Conservation (phyloP, 1,284 basidiomycete genomes). For the Paramarasmius palmivorus region DNA sequence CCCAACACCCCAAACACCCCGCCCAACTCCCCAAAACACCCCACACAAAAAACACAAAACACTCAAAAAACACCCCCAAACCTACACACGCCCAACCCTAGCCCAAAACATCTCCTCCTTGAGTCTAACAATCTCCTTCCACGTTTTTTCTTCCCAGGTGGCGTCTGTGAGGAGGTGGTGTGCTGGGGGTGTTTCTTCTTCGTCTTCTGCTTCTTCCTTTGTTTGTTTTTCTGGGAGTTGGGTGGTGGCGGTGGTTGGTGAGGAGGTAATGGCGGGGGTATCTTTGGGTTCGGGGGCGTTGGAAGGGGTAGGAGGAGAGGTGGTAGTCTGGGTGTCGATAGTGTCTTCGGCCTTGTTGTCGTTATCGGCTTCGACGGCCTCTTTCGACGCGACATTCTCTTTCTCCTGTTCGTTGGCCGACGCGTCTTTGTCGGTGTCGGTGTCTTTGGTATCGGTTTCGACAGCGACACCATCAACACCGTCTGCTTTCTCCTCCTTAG, state of each 20-base stretch:
- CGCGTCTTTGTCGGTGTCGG: background rate
- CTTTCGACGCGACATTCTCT: constrained; percentile 20
- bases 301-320: too few species aligned
- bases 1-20: too few species aligned
- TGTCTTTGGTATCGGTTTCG: background rate
- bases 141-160: constrained; percentile 89
- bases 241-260: too few species aligned
- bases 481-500: background rate
- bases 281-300: too few species aligned
- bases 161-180: constrained; percentile 66
- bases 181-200: too few species aligned
- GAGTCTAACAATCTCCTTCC: constrained; percentile 80
- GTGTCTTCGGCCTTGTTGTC: too few species aligned
- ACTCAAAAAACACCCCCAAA: too few species aligned
- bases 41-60: too few species aligned
- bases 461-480: background rate
- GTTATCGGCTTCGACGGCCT: too few species aligned
- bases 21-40: too few species aligned
- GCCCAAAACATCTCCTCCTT: constrained; percentile 93
- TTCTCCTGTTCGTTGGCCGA: constrained; percentile 15
- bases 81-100: constrained; percentile 53
- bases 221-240: background rate
- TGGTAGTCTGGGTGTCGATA: too few species aligned
- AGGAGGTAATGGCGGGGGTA: too few species aligned
- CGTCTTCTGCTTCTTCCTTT: constrained; percentile 29